These are phyloP conservation scores for Trypanosoma theileri DNA, from an alignment of 208 protist species.

Conservation along the genomic window DNA sequence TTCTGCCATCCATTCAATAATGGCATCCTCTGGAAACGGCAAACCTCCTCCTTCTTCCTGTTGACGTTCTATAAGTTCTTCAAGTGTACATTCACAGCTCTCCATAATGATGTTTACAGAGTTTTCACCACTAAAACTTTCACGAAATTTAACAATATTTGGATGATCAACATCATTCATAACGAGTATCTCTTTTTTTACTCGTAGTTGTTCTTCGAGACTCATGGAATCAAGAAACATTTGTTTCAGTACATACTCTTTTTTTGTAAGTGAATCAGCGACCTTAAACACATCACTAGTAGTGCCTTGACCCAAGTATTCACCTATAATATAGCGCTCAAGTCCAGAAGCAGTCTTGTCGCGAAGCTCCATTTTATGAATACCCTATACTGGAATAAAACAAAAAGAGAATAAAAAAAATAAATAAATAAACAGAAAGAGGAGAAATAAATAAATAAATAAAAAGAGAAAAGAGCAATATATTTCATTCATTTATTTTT, in stretches of 20 bases:
- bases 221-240: conserved; percentile 77
- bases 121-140: conserved; percentile 69
- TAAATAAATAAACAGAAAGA: conserved; percentile 13
- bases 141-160: conserved; percentile 88
- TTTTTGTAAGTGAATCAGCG: conserved; percentile 42
- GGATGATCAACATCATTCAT: conserved; percentile 89
- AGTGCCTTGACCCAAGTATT: conserved; percentile 68
- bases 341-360: conserved; percentile 47
- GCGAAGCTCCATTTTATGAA: conserved; percentile 21
- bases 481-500: not conserved
- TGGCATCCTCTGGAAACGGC: conserved; percentile 67
- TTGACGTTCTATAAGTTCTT: conserved; percentile 86
- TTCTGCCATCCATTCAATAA: conserved; percentile 90
- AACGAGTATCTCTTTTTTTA: conserved; percentile 84
- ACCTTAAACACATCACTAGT: conserved; percentile 79
- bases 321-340: conserved; percentile 57
- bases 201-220: conserved; percentile 64
- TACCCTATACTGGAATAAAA: not conserved
- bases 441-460: conserved; percentile 22
- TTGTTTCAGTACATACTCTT: conserved; percentile 82
- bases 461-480: conserved; percentile 9
- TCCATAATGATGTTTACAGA: conserved; percentile 92
- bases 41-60: conserved; percentile 38
- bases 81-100: conserved; percentile 83
- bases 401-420: conserved; percentile 20